Percentiles rank a stretch among this genome's conserved stretches.
These are phyloP conservation scores for Favolaschia claudopus DNA, from an alignment of 768 basidiomycete genomes.

Conservation along the genomic window DNA sequence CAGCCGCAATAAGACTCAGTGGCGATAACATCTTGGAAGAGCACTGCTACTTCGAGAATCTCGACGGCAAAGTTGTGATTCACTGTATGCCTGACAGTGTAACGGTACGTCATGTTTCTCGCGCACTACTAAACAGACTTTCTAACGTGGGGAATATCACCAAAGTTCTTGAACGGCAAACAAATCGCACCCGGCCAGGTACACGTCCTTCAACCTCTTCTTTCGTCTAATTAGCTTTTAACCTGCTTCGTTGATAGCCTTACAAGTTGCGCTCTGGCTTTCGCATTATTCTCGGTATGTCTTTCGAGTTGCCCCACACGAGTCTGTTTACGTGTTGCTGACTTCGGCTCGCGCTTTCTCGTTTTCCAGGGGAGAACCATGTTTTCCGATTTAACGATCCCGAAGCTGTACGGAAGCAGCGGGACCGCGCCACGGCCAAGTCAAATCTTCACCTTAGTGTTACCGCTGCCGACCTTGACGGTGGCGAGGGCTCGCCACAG, in stretches of 20 bases:
- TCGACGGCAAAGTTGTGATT: constrained; percentile 83
- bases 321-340: constrained; percentile 18
- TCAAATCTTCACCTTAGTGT: constrained; percentile 73
- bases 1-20: constrained; percentile 89
- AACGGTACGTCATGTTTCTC: constrained; percentile 63
- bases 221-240: constrained; percentile 31
- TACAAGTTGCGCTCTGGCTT: constrained; percentile 93
- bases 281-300: constrained; percentile 92
- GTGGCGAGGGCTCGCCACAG: constrained; percentile 50
- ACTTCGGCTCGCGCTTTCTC: constrained; percentile 20
- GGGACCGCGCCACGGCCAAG: constrained; percentile 80
- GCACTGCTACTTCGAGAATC: constrained; percentile 92
- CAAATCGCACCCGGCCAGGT: constrained; percentile 82
- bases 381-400: constrained; percentile 98
- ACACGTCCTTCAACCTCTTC: constrained; percentile 33
- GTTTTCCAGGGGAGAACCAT: constrained; percentile 86
- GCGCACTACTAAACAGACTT: constrained; percentile 21
- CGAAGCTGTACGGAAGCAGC: constrained; percentile 90
- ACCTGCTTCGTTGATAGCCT: constrained; percentile 59
- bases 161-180: constrained; percentile 92
- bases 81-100: constrained; percentile 82
- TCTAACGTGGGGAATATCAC: constrained; percentile 5
- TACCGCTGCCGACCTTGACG: constrained; percentile 72
- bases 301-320: background rate
- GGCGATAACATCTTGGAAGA: constrained; percentile 92